phyloP scores from a whole-genome alignment of 495 filamentous ascomycete species.

The Hyaloscypha finlandica region DNA sequence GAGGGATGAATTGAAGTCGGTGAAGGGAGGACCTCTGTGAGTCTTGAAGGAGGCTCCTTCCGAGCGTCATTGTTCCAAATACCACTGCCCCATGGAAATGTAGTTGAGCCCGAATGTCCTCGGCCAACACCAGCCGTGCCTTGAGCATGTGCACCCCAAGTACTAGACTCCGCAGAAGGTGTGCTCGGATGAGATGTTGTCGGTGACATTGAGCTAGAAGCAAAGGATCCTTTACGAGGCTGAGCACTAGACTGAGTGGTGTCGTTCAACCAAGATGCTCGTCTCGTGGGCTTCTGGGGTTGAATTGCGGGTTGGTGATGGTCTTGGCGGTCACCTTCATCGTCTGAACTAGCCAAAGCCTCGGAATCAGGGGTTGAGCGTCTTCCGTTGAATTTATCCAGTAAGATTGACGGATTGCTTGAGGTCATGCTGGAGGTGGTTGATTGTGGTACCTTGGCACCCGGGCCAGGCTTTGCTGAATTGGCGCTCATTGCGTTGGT shows the following conservation, averaged over 20 bases:
- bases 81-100: slow-evolving; percentile 73
- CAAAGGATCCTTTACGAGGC: slow-evolving; percentile 60
- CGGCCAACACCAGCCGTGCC: slow-evolving; percentile 54
- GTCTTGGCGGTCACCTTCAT: slow-evolving; percentile 70
- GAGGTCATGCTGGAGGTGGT: slow-evolving; percentile 28
- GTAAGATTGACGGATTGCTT: slow-evolving; percentile 45
- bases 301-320: slow-evolving; percentile 43
- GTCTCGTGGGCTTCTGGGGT: slow-evolving; percentile 53
- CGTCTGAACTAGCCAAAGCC: slow-evolving; percentile 88
- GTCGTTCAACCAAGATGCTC: slow-evolving; percentile 63
- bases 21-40: slow-evolving; percentile 75
- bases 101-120: slow-evolving; percentile 50
- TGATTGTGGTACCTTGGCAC: slow-evolving; percentile 42
- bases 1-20: slow-evolving; percentile 68
- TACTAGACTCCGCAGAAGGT: slow-evolving; percentile 66
- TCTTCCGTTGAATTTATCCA: slow-evolving; percentile 73
- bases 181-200: slow-evolving; percentile 75
- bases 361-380: slow-evolving; percentile 92
- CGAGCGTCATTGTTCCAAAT: slow-evolving; percentile 76
- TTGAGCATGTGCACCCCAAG: slow-evolving; percentile 61
- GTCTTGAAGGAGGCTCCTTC: slow-evolving; percentile 71
- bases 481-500: slow-evolving; percentile 45
- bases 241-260: slow-evolving; percentile 44
- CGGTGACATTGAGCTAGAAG: slow-evolving; percentile 69
- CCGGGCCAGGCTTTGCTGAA: slow-evolving; percentile 42